These are phyloP conservation scores for Aechmea fasciata DNA, from an alignment of 176 grass and related monocot genomes.

Conservation along the genomic window DNA sequence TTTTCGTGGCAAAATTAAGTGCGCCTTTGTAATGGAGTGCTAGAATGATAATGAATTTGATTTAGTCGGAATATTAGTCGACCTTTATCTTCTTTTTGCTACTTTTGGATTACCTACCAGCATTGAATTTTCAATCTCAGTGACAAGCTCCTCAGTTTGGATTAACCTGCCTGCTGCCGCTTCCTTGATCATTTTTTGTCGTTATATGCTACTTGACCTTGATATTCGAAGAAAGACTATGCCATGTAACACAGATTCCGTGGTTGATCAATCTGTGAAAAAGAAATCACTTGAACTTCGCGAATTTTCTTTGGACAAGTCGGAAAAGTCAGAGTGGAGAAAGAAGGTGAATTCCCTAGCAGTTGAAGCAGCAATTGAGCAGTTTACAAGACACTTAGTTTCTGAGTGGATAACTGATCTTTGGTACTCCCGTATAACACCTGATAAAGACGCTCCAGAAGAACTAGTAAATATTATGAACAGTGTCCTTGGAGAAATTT, in stretches of 20 bases:
- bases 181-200: slow-evolving; percentile 55
- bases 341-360: slow-evolving; percentile 79
- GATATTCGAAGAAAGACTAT: slow-evolving; percentile 61
- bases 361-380: slow-evolving; percentile 81
- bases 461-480: slow-evolving; percentile 60
- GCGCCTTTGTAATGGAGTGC: too few relatives aligned
- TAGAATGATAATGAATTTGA: too few relatives aligned
- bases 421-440: slow-evolving; percentile 93
- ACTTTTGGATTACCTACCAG: background rate
- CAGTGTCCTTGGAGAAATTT: slow-evolving; percentile 68
- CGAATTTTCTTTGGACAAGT: slow-evolving; percentile 28
- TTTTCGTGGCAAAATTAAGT: too few relatives aligned
- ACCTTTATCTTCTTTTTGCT: background rate
- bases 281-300: slow-evolving; percentile 38
- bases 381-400: slow-evolving; percentile 76
- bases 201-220: slow-evolving; percentile 76
- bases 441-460: slow-evolving; percentile 79
- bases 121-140: slow-evolving; percentile 31
- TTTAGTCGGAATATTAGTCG: too few relatives aligned
- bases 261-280: slow-evolving; percentile 21
- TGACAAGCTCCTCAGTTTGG: slow-evolving; percentile 96
- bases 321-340: slow-evolving; percentile 48
- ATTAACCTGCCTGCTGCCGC: slow-evolving; percentile 77
- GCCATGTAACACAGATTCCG: slow-evolving; percentile 8
- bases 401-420: slow-evolving; percentile 91